phyloP scores from a whole-genome alignment of 176 grass and related monocot genomes.

The Carex cristatella region DNA sequence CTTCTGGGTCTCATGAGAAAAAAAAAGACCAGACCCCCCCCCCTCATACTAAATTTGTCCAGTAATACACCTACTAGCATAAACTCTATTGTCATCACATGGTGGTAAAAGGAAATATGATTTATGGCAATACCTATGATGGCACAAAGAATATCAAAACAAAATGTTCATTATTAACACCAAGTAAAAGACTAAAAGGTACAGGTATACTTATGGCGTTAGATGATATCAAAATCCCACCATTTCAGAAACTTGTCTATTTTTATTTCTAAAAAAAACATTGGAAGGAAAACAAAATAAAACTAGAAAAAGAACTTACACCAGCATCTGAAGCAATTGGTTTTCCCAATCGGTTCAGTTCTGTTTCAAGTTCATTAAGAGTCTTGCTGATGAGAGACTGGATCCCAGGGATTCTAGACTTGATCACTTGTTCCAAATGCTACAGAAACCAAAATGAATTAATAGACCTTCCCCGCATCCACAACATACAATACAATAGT shows the following conservation, averaged over 20 bases:
- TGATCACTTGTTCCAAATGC: slow-evolving; percentile 97
- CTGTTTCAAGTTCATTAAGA: slow-evolving; percentile 83
- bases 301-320: slow-evolving; percentile 39
- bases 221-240: neutral
- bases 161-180: neutral
- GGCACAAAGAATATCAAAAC: neutral
- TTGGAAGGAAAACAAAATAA: neutral
- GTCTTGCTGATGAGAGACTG: slow-evolving; percentile 99
- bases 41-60: neutral
- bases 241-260: neutral
- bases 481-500: neutral
- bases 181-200: neutral
- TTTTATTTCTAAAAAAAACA: neutral
- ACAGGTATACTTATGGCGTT: neutral
- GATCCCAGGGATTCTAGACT: slow-evolving; percentile 88
- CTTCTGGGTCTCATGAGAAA: too few relatives aligned
- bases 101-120: neutral
- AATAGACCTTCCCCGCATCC: neutral
- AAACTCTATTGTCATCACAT: neutral
- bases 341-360: slow-evolving; percentile 92
- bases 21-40: neutral
- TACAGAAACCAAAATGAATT: slow-evolving; percentile 37
- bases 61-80: neutral
- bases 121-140: neutral
- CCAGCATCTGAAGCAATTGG: slow-evolving; percentile 95